Evolutionary conservation across 768 basidiomycete species (phyloP).

Genomic region (Kwoniella sp.): DNA sequence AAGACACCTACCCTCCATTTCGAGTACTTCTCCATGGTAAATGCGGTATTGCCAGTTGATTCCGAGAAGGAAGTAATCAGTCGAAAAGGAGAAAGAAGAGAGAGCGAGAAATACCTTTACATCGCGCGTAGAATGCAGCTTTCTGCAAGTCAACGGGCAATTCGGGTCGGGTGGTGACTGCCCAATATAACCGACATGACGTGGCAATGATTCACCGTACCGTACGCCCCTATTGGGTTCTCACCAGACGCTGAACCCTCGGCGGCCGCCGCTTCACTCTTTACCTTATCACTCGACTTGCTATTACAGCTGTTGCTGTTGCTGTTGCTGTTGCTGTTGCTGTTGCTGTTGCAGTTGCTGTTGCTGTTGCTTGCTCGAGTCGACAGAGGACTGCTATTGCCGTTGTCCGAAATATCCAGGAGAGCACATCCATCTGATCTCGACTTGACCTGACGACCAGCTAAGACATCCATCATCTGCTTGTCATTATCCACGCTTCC

Average conservation of each 20-base stretch:
- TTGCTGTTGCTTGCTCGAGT: slow-evolving; percentile 2
- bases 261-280: slow-evolving; percentile 1
- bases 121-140: no score
- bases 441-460: not conserved
- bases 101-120: not conserved
- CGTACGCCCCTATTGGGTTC: no score
- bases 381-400: not conserved
- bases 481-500: no score
- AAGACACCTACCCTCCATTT: slow-evolving; percentile 52
- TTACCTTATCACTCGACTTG: no score
- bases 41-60: not conserved
- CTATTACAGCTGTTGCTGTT: no score
- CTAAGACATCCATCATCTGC: no score
- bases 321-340: no score
- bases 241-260: no score
- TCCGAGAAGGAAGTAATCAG: not conserved
- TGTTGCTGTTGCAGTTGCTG: no score
- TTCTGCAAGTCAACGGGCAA: no score
- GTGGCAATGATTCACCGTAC: slow-evolving; percentile 4
- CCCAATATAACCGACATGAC: not conserved
- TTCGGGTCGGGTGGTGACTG: not conserved
- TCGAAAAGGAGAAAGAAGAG: not conserved
- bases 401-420: slow-evolving; percentile 1
- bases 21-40: slow-evolving; percentile 53
- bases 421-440: not conserved